A percentile compares a stretch with the other conserved stretches of the same genome.
Evolutionary conservation across 306 rosid genomes (phyloP).

Genomic region (Quercus glauca): DNA sequence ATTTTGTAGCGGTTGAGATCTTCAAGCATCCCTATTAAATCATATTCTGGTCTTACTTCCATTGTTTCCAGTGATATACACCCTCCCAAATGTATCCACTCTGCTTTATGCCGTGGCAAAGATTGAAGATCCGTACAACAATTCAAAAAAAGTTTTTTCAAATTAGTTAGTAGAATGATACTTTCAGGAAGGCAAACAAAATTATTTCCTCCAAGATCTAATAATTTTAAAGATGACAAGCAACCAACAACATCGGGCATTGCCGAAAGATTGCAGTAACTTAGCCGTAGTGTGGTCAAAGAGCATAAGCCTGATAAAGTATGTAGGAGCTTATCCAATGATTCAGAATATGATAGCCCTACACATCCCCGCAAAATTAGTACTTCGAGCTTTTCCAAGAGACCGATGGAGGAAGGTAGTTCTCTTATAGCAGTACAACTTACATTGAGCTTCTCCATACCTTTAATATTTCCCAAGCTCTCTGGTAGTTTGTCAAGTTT

Average conservation of each 20-base stretch:
- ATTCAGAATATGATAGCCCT: background rate
- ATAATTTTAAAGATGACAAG: accelerated
- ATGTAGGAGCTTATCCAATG: background rate
- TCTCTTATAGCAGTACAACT: background rate
- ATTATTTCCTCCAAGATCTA: too few species aligned
- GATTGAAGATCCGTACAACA: too few species aligned
- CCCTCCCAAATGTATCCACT: too few species aligned
- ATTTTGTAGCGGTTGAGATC: too few species aligned
- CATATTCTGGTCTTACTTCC: too few species aligned
- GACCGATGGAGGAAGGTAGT: background rate
- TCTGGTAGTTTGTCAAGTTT: background rate
- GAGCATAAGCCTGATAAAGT: background rate
- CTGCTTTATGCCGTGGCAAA: too few species aligned
- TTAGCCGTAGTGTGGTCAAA: accelerated
- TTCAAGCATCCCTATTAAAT: too few species aligned
- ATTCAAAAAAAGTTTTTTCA: accelerated
- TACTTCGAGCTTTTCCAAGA: background rate
- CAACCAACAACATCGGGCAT: too few species aligned
- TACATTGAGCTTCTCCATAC: background rate
- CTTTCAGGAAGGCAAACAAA: too few species aligned
- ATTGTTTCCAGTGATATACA: too few species aligned
- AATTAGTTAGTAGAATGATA: too few species aligned
- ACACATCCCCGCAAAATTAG: accelerated
- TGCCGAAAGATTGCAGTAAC: background rate
- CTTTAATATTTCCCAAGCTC: background rate